Base-by-base conservation (phyloP, 2,329 filamentous ascomycete genomes). In the Hypoxylon sp. region DNA sequence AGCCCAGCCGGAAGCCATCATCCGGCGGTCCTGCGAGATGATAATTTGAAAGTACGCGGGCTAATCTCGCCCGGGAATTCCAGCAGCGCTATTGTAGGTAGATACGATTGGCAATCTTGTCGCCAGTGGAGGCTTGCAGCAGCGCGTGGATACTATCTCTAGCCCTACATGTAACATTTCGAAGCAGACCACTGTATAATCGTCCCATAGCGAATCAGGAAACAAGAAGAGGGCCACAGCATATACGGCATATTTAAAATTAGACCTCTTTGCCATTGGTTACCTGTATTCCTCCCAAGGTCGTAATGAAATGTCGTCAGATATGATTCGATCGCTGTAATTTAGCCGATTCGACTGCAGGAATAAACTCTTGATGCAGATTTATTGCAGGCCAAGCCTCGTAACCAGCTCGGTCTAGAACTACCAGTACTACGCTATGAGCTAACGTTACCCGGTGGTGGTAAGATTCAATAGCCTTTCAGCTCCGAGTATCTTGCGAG, bases 281-380 rank as follows among this genome's bases (percentile, higher is more conserved):
- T 35, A 33, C 4, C 46, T 54, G 58, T 62, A 53, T 63, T 57
- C 30, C 50, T 20, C 42, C 48, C 22, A 48, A 25, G 44, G 17
- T 6, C 22, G 14, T 35, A 14, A 37, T 49, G 54, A 33, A 14
- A 20, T 13, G n/a, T 42, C 20, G 13, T 37, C 35, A 20, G 10
- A 22, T 51, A 56, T 57, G 53, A 57, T 53, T 70, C 59, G 37
- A 59, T 49, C 48, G 25, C 56, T 30, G 2, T 8, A 51, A 66
- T 71, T 71, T 71, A 71, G 51, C 69, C 66, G 59, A 49, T 51
- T 64, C 27, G 27, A 62, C 58, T 25, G 30, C 42, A 51, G 14
- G 37, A 20, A 33, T 33, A 50, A 20, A 17, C 1, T 64, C 27
- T 27, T 30, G 17, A 42, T 53, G 27, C 31, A 58, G 35, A 17